These are phyloP conservation scores for Tardiomyces digboiensis DNA, from an alignment of 1,139 yeast species.

Conservation along the genomic window DNA sequence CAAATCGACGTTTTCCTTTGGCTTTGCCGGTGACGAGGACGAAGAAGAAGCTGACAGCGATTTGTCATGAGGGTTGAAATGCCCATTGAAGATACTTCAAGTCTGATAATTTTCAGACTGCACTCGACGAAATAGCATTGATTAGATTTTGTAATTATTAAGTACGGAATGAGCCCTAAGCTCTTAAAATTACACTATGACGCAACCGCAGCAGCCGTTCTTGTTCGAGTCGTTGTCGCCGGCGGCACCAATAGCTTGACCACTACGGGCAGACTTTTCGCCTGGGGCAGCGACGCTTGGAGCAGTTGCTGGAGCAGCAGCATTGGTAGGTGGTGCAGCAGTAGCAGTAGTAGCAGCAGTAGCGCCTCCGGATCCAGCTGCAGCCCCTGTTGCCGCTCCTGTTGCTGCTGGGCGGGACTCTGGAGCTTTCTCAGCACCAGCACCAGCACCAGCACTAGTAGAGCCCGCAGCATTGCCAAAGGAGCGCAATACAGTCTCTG, in stretches of 20 bases:
- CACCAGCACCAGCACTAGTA: slow-evolving; percentile 40
- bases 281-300: slow-evolving; percentile 7
- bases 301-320: slow-evolving; percentile 33
- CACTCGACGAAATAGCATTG: no score
- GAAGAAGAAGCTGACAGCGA: neutral
- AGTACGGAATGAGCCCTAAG: neutral
- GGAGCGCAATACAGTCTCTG: slow-evolving; percentile 25
- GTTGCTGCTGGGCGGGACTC: no score
- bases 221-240: slow-evolving; percentile 7
- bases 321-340: slow-evolving; percentile 57
- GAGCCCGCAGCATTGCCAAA: slow-evolving; percentile 6
- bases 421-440: slow-evolving; percentile 55
- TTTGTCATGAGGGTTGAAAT: no score
- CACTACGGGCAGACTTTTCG: slow-evolving; percentile 3
- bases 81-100: neutral
- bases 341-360: slow-evolving; percentile 20
- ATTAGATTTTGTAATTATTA: no score
- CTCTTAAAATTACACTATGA: slow-evolving; percentile 8
- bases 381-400: slow-evolving; percentile 33
- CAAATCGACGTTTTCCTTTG: neutral
- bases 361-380: slow-evolving; percentile 6
- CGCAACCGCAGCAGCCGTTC: slow-evolving; percentile 12
- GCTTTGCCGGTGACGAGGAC: neutral
- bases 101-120: neutral
- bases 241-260: slow-evolving; percentile 4